Base-by-base conservation (phyloP, 805 yeast genomes). In the Yamadazyma sp. region DNA sequence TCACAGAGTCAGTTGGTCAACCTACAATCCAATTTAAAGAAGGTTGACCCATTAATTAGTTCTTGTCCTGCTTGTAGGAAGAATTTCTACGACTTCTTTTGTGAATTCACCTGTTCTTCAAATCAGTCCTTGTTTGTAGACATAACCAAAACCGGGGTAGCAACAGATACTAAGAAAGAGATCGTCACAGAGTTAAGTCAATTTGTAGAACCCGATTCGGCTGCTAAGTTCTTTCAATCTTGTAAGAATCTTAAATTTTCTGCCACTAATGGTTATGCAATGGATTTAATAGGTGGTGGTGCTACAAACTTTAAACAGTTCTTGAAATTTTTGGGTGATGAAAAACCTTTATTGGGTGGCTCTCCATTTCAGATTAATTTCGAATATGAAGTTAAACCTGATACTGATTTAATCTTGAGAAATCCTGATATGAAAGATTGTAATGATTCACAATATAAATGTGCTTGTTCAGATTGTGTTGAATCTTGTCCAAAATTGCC, bases 281-380 rank as follows among this genome's bases (percentile, higher is more conserved):
- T 91, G 97, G 98, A 91, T 54, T 69, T 91, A 26, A 81, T 91
- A 27, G 98, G 98, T 6, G 98, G 98, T n/a, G 98, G 98, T 1
- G 97, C 98, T 2, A 73, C 69, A 36, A 76, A 80, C 48, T 85
- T 77, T 56, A 48, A 66, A 21, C 77, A 78, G 36, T 91, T 91
- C 53, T 64, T 91, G 46, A 84, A 88, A 60, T 93, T 91, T 52
- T 60, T 93, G 33, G 98, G 98, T 9, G 98, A 91, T 55, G 94
- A 87, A 48, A 89, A 91, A 56, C 98, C 98, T 0, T 47, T 86
- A 49, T 66, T 91, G 4, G 97, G 98, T 1, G 98, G 98, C 0
- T 86, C 96, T 0, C 97, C 97, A 0, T 87, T 91, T 55, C 98
- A 91, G 56, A 89, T 91, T 42, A 82, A 88, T 54, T 88, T 78